Percentiles rank a stretch among this genome's conserved stretches.
phyloP scores from a whole-genome alignment of 2,329 filamentous ascomycete species.

The Colletotrichum tofieldiae region DNA sequence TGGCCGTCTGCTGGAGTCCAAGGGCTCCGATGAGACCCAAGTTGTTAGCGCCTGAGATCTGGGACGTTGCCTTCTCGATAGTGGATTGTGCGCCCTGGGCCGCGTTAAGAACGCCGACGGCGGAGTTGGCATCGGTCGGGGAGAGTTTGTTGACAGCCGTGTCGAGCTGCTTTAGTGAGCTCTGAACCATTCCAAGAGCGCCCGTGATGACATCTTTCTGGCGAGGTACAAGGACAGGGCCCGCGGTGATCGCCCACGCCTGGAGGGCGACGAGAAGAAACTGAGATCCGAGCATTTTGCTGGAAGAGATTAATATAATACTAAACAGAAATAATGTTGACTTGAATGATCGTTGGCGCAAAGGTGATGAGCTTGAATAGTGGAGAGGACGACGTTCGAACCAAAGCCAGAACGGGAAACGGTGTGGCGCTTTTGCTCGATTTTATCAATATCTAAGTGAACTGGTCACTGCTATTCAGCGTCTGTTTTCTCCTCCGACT shows the following conservation, averaged over 20 bases:
- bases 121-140: constrained; percentile 29
- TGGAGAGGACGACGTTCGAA: constrained; percentile 19
- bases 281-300: constrained; percentile 24
- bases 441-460: constrained; percentile 29
- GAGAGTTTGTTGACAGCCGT: constrained; percentile 30
- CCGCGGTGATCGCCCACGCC: constrained; percentile 38
- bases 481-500: constrained; percentile 21
- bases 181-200: constrained; percentile 28
- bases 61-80: constrained; percentile 6
- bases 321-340: neutral
- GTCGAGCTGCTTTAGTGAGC: constrained; percentile 29
- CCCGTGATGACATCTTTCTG: constrained; percentile 30
- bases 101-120: constrained; percentile 23
- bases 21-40: constrained; percentile 32
- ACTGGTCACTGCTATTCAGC: constrained; percentile 3
- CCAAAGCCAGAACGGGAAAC: neutral
- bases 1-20: constrained; percentile 37
- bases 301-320: constrained; percentile 3
- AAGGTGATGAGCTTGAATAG: constrained; percentile 1
- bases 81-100: constrained; percentile 24
- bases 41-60: constrained; percentile 26
- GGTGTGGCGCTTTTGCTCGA: constrained; percentile 26
- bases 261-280: constrained; percentile 35
- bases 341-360: constrained; percentile 1
- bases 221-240: constrained; percentile 17